Base-by-base conservation (phyloP, 2,329 filamentous ascomycete species). In the Curvularia sp. region DNA sequence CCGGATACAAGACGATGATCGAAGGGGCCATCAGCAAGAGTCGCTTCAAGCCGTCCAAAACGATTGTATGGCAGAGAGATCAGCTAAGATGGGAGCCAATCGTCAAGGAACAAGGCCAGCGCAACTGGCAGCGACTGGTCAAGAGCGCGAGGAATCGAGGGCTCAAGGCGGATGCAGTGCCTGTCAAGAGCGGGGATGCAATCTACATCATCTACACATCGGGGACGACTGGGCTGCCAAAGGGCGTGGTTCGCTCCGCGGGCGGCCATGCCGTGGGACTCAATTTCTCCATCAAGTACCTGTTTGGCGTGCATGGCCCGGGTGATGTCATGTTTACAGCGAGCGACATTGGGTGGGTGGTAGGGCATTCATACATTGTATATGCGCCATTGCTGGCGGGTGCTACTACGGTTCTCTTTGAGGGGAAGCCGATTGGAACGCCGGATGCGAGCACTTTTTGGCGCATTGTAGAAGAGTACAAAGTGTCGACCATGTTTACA, bases 121-220 rank as follows among this genome's bases (percentile, higher is more conserved):
- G 90, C 6, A 88, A 89, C 69, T 97, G 93, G 93, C 89, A 92
- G 71, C 82, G 86, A 57, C 80, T 96, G 18, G 87, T 92, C 4
- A 87, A 88, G 68, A 91, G 88, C 66, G 91, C 89, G 3, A 84
- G 80, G 44, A 85, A 86, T 42, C 82, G 91, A 60, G 87, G 87
- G 0, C 67, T 93, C 35, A 88, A 84, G 70, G 90, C 90, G 0
- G 88, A 84, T 6, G 89, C 91, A 57, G 92, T 96, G 12, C 87
- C 93, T 0, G 88, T 97, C 1, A 87, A 85, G 62, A 91, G 91
- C 52, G 88, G 85, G 7, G 92, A 97, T 66, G 86, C 86, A 0
- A 79, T 96, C n/a, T 97, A 97, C 76, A 90, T 96, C 66, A 96
- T 96, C 57, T 94, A 96, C 73, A 96, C 92, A 0, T 92, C 88